Conservation (phyloP, 805 yeast genomes). For the Metschnikowia continentalis region DNA sequence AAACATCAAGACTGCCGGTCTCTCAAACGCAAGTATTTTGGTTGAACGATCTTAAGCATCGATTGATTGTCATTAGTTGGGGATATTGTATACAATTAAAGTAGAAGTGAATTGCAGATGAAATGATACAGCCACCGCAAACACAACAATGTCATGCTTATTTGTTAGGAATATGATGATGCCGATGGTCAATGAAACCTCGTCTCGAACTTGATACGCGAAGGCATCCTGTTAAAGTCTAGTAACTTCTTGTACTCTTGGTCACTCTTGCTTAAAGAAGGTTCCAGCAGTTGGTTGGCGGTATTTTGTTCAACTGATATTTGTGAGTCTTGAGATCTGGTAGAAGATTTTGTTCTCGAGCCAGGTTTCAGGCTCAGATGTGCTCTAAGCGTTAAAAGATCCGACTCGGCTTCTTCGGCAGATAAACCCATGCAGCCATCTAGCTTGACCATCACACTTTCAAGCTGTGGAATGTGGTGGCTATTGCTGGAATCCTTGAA, state of each 20-base stretch:
- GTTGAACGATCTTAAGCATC: conserved; percentile 42
- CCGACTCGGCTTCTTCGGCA: conserved; percentile 12
- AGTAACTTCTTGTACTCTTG: conserved; percentile 9
- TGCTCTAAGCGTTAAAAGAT: conserved; percentile 9
- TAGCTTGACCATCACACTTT: conserved; percentile 11
- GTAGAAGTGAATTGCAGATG: neutral
- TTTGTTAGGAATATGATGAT: neutral
- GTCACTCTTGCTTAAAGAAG: neutral
- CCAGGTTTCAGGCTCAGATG: neutral
- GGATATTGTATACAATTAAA: neutral
- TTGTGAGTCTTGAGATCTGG: neutral
- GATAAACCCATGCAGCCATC: conserved; percentile 15
- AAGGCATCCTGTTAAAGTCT: conserved; percentile 6
- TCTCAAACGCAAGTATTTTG: conserved; percentile 76
- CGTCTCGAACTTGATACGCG: conserved; percentile 3
- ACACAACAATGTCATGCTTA: neutral
- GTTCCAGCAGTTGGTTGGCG: neutral
- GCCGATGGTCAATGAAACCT: neutral
- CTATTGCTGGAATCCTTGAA: conserved; percentile 8
- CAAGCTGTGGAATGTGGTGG: conserved; percentile 15
- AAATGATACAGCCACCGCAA: neutral
- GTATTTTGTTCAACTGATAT: neutral
- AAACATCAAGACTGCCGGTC: conserved; percentile 69
- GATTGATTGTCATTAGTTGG: neutral
- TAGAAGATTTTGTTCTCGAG: neutral